Evolutionary conservation across 2,329 filamentous ascomycete species (phyloP).

Genomic region (Hortaea werneckii): DNA sequence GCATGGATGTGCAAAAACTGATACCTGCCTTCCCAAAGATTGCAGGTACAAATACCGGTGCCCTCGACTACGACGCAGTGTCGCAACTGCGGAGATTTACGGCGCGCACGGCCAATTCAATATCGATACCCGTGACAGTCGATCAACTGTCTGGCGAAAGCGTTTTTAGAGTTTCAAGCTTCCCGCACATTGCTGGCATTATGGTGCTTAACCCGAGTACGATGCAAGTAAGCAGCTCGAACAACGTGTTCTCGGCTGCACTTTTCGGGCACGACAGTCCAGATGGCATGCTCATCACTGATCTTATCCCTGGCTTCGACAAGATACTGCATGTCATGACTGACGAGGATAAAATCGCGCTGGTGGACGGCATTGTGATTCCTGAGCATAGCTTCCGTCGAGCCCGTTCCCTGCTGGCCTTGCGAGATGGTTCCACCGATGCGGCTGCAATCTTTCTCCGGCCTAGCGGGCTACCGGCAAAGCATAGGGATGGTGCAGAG

Average conservation of each 20-base stretch:
- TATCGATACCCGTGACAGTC: conserved; percentile 77
- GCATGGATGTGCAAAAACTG: conserved; percentile 65
- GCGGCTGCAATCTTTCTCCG: conserved; percentile 64
- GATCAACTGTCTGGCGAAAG: conserved; percentile 59
- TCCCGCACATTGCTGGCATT: conserved; percentile 95
- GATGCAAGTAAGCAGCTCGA: conserved; percentile 79
- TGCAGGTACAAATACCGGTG: conserved; percentile 59
- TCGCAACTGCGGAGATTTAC: conserved; percentile 70
- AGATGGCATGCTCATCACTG: conserved; percentile 67
- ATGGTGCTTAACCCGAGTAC: conserved; percentile 75
- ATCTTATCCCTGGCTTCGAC: conserved; percentile 80
- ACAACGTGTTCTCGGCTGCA: conserved; percentile 85
- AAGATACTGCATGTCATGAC: conserved; percentile 69
- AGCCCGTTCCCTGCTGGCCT: conserved; percentile 70
- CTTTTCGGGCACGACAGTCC: conserved; percentile 82
- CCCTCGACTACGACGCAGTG: conserved; percentile 69
- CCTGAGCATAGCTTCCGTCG: conserved; percentile 92
- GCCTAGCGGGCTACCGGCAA: conserved; percentile 73
- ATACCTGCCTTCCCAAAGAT: conserved; percentile 75
- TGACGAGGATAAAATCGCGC: conserved; percentile 72
- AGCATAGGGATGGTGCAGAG: conserved; percentile 81
- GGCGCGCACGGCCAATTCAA: conserved; percentile 62
- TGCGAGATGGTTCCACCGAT: conserved; percentile 74
- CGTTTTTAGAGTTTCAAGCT: conserved; percentile 78
- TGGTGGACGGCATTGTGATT: conserved; percentile 90